Percentiles rank a stretch among this genome's conserved stretches.
Conservation (phyloP, 177 flowering plant genomes). For the Vitis hybrid region DNA sequence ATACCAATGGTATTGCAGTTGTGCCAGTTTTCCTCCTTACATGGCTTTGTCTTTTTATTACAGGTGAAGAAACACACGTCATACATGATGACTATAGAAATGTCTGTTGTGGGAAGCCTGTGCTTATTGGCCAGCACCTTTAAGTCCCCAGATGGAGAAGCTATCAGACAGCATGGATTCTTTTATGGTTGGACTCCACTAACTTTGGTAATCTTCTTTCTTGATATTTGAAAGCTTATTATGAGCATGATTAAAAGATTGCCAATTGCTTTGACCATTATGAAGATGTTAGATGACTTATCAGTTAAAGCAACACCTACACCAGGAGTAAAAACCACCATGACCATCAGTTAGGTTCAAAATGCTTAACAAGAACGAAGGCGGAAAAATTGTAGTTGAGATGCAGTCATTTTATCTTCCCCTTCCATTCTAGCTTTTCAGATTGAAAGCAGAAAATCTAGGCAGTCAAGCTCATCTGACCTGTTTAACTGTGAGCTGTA, state of each 20-base stretch:
- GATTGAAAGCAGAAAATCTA: too few species aligned
- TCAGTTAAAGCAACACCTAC: background rate
- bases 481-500: too few species aligned
- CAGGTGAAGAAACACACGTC: slow-evolving; percentile 96
- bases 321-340: background rate
- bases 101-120: slow-evolving; percentile 94
- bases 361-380: too few species aligned
- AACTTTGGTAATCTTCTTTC: slow-evolving; percentile 62
- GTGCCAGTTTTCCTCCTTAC: background rate
- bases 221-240: background rate
- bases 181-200: slow-evolving; percentile 93
- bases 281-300: background rate
- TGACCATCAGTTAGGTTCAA: background rate
- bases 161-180: slow-evolving; percentile 79
- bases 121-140: slow-evolving; percentile 78
- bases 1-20: background rate
- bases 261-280: background rate
- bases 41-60: slow-evolving; percentile 7
- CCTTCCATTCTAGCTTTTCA: too few species aligned
- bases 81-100: slow-evolving; percentile 96
- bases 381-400: too few species aligned
- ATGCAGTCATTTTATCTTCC: too few species aligned
- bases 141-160: slow-evolving; percentile 95
- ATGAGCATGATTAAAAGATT: background rate
- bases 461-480: too few species aligned